Evolutionary conservation across 495 filamentous ascomycete genomes (phyloP), one percentile per base, ranked within the genome.

Genomic region (Lindgomyces ingoldianus): DNA sequence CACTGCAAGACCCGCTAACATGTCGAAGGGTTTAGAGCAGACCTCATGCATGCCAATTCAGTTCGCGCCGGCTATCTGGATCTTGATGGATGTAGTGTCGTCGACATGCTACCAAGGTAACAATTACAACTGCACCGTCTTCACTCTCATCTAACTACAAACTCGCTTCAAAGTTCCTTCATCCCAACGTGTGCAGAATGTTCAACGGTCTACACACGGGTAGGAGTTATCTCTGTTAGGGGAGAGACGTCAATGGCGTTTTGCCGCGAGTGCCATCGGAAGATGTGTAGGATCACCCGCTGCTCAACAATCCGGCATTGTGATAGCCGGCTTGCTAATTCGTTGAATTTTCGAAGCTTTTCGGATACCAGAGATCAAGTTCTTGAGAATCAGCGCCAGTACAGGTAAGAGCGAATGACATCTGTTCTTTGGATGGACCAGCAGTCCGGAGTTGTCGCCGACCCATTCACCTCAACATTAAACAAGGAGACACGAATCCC

Each of bases 31-130:
- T 96, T 88, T 74, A 83, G 91, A 57, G 80, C 79, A 67, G 87
- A 94, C 68, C 73, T 93, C 42, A 84, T 96, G 68, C 93, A 96
- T 74, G 78, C 81, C 48, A 85, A 87, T 74, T 89, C 90, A 9
- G 82, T 83, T 26, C 81, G 92, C 54, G 91, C 89, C 39, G 91
- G 92, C 1, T 94, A 94, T 73, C 77, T 96, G 49, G 93, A 96
- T 74, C 75, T 91, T 4, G 84, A 88, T 25, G 90, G 88, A 1
- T 95, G 91, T 73, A 89, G 83, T 0, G 81, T 91, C 1, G 81
- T 86, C 18, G 91, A 96, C 68, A 83, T 97, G 76, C 81, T 96
- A 4, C 88, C 89, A 60, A 90, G 87, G 59, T 62, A 45, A 16
- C 33, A 29, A 27, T 45, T 41, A 27, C 19, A 12, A 26, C 21